phyloP scores from a whole-genome alignment of 2,329 filamentous ascomycete species.

The Botrytis paeoniae region DNA sequence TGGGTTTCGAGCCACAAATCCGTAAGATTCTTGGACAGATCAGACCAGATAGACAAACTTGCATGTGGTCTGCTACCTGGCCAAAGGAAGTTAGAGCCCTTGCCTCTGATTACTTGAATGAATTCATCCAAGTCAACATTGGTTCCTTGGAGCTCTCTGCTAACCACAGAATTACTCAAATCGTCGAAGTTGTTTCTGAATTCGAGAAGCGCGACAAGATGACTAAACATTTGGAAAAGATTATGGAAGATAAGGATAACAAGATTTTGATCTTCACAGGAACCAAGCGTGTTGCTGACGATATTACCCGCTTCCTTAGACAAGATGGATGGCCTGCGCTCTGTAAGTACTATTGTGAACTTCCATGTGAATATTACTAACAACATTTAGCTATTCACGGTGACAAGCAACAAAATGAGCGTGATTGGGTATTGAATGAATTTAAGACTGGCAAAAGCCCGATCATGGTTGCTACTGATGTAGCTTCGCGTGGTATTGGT shows the following conservation, averaged over 20 bases:
- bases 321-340: conserved; percentile 97
- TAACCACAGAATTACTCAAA: conserved; percentile 96
- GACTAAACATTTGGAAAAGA: conserved; percentile 95
- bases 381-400: conserved; percentile 78
- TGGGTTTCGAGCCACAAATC: conserved; percentile 99
- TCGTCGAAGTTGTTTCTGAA: conserved; percentile 93
- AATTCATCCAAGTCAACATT: conserved; percentile 99
- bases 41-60: conserved; percentile 95
- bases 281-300: conserved; percentile 93
- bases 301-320: conserved; percentile 94
- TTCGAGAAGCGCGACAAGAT: conserved; percentile 97
- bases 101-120: conserved; percentile 83
- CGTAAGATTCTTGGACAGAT: conserved; percentile 98
- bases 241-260: conserved; percentile 95
- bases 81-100: conserved; percentile 96
- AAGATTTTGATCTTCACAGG: conserved; percentile 95
- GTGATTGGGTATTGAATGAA: conserved; percentile 98
- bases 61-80: conserved; percentile 99
- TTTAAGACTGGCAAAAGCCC: conserved; percentile 99
- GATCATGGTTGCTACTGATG: conserved; percentile 99
- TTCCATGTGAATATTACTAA: conserved; percentile 48
- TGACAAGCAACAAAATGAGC: conserved; percentile 99
- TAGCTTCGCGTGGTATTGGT: conserved; percentile 99
- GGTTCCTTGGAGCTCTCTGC: conserved; percentile 93
- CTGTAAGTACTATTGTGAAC: conserved; percentile 61